These are phyloP conservation scores for Acephala macrosclerotiorum DNA, from an alignment of 2,329 filamentous ascomycete genomes.

Conservation along the genomic window DNA sequence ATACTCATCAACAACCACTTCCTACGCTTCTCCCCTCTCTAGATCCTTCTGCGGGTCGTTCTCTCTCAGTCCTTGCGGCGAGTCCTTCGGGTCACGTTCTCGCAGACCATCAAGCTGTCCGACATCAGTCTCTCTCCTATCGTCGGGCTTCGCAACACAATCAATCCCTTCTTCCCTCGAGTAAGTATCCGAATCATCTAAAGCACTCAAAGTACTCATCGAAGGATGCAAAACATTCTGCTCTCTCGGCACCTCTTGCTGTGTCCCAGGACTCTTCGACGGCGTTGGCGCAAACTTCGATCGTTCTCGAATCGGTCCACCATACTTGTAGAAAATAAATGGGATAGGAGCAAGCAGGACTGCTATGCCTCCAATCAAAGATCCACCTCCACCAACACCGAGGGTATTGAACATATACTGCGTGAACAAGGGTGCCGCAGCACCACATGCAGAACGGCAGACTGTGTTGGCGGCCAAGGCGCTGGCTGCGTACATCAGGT, in stretches of 20 bases:
- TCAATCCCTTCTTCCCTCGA: conserved; percentile 13
- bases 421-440: conserved; percentile 68
- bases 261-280: not conserved
- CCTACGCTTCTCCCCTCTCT: conserved; percentile 23
- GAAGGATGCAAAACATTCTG: not conserved
- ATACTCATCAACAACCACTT: not conserved
- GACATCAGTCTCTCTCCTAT: conserved; percentile 14
- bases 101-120: conserved; percentile 17
- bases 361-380: conserved; percentile 56
- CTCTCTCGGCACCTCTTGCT: conserved; percentile 5
- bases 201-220: conserved; percentile 7
- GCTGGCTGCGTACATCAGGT: conserved; percentile 50
- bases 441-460: conserved; percentile 68
- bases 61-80: not conserved
- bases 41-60: conserved; percentile 20
- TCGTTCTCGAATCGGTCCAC: conserved; percentile 39
- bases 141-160: conserved; percentile 18
- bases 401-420: conserved; percentile 52
- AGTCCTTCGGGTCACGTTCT: not conserved
- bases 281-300: conserved; percentile 41
- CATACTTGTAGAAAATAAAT: conserved; percentile 43
- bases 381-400: conserved; percentile 59
- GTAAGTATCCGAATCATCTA: conserved; percentile 15
- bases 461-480: conserved; percentile 70
- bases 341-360: conserved; percentile 46